Conservation (phyloP, 805 yeast genomes). For the Saturnispora dispora region DNA sequence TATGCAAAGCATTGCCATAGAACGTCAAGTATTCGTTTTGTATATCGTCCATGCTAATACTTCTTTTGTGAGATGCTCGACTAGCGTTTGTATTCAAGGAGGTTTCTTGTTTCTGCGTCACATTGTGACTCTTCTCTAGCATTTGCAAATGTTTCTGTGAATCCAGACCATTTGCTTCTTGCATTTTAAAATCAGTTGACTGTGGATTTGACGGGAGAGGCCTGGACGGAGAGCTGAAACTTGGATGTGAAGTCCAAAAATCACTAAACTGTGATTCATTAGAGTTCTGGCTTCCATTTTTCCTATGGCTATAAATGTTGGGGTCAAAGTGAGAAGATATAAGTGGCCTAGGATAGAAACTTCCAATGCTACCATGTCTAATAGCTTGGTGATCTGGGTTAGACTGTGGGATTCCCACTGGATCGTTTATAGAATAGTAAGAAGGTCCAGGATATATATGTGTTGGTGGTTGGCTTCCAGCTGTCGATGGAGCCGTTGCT, state of each 20-base stretch:
- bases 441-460: background rate
- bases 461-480: background rate
- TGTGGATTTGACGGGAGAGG: background rate
- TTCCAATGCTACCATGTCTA: background rate
- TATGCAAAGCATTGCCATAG: slow-evolving; percentile 3
- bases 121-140: background rate
- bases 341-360: background rate
- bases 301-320: background rate
- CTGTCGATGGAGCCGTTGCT: background rate
- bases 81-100: no score
- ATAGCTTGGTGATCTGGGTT: background rate
- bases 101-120: background rate
- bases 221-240: background rate
- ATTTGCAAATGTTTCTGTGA: background rate
- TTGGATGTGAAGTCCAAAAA: slow-evolving; percentile 3
- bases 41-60: background rate
- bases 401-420: background rate
- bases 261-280: background rate
- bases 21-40: background rate
- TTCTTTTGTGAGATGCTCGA: background rate
- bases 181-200: background rate
- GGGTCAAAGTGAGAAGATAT: background rate
- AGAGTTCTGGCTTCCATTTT: background rate
- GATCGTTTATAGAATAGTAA: background rate
- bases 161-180: background rate